These are phyloP conservation scores for Rosa hybrid DNA, from an alignment of 331 rosid species.

Conservation along the genomic window DNA sequence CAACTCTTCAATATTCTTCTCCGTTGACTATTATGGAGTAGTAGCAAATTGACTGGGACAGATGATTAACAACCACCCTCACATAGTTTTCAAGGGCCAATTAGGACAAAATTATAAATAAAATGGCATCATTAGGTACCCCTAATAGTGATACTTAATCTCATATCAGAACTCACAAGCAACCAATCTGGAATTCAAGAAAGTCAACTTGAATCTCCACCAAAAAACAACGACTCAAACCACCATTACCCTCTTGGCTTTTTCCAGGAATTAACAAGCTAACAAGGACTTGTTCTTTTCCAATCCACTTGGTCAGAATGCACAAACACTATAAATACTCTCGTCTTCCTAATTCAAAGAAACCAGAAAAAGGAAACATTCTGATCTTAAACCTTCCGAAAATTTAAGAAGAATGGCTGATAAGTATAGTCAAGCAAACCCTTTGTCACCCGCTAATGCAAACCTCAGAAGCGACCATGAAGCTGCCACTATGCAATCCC, in stretches of 20 bases:
- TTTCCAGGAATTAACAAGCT: neutral
- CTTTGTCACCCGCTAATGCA: slow-evolving; percentile 23
- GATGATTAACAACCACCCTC: no score
- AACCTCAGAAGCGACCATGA: slow-evolving; percentile 16
- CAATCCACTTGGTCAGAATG: no score
- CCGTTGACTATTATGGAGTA: no score
- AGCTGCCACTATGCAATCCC: neutral
- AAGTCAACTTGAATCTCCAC: neutral
- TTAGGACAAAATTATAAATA: no score
- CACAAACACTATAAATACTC: neutral
- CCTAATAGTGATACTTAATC: no score
- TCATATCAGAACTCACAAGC: neutral
- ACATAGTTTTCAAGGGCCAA: no score
- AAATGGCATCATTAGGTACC: no score
- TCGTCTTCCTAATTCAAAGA: neutral
- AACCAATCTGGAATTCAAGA: neutral
- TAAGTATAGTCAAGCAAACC: neutral
- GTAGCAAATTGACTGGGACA: no score
- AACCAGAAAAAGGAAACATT: neutral
- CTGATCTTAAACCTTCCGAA: neutral
- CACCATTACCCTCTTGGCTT: neutral
- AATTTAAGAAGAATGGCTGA: slow-evolving; percentile 14
- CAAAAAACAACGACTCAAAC: neutral
- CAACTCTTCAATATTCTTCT: no score
- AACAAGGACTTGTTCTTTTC: neutral